Base-by-base conservation (phyloP, 169 alveolate genomes). In the Eimeria sp. region DNA sequence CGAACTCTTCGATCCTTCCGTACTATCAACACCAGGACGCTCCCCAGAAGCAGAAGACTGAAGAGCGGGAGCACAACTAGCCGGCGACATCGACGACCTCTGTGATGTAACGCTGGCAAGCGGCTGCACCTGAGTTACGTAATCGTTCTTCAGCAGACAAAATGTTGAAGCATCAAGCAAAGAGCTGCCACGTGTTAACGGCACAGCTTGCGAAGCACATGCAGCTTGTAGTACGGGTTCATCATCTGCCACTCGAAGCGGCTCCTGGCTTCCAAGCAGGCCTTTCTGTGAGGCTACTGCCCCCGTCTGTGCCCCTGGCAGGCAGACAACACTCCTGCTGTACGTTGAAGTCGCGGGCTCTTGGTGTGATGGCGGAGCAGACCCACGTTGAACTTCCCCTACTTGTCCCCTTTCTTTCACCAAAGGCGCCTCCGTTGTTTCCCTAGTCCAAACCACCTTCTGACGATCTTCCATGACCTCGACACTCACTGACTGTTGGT, bases 61-160 rank as follows among this genome's bases (percentile, higher is more conserved):
- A 43, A n/a, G 18, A 49, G 66, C 40, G 87, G 87, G 58, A 27
- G 58, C 23, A 62, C 66, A 77, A 77, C 46, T 77, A 27, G 20
- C 87, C 46, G 66, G 66, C 33, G 87, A 6, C 20, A 27, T 43
- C 87, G 25, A 13, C 6, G 87, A 77, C 40, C 64, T 62, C 87
- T 43, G 87, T 25, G 87, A 52, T 18, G 87, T 37, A 52, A 77
- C 40, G 87, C 66, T 77, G 25, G 66, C 49, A 27, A 77, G 87
- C 87, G 37, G 30, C 62, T 40, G 46, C 87, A 77, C 43, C 62
- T 52, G 87, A 25, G 87, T 4, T 46, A 46, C 87, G 46, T 10
- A 77, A 20, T 77, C 66, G 27, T n/a, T 49, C 66, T 77, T 23
- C 37, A 43, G 46, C 64, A 77, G 2, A 49, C 43, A 8, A 0